Evolutionary conservation across 768 basidiomycete genomes (phyloP), one percentile per base, ranked within the genome.

Genomic region (Rhodotorula paludigena): DNA sequence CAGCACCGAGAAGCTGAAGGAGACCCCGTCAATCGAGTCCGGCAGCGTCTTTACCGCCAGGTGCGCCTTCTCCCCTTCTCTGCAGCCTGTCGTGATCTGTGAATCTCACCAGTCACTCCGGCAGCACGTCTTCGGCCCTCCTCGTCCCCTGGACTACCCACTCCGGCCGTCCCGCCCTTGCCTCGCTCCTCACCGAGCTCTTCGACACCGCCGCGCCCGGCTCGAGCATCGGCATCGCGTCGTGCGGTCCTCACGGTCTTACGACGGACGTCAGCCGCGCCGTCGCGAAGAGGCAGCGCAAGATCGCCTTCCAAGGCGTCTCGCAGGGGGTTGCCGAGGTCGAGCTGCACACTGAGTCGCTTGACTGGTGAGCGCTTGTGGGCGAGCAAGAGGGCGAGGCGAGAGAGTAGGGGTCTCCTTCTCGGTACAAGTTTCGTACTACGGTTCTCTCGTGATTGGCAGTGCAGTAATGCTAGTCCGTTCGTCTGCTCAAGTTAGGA

Each of bases 291-390:
- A 44, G 60, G 41, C 68, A 69, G 21, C n/a, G 35, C n/a, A 1
- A 28, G 15, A 57, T 69, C 51, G 63, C 60, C 18, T 53, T 61
- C 41, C 38, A 42, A 2, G 12, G 10, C 38, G 36, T 36, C 2
- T 39, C 30, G 0, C 42, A 52, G 15, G 47, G 33, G 3, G 68
- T 30, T 1, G 56, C 33, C 14, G 68, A 69, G 56, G 60, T 69
- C 33, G 63, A 69, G 59, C 56, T 69, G 1, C 56, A 57, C 25
- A 69, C 68, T 21, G 68, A 69, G 49, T 63, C 65, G 48, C 65
- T 69, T 23, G 63, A 64, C 18, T 69, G 68, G 68, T 69, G 52
- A 42, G n/a, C n/a, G n/a, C n/a, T n/a, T n/a, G n/a, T n/a, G n/a
- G n/a, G n/a, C n/a, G n/a, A n/a, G n/a, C n/a, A n/a, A n/a, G n/a